Percentiles rank a stretch among this genome's conserved stretches.
Evolutionary conservation across 345 rosid genomes (phyloP).

Genomic region (Passiflora organensis): DNA sequence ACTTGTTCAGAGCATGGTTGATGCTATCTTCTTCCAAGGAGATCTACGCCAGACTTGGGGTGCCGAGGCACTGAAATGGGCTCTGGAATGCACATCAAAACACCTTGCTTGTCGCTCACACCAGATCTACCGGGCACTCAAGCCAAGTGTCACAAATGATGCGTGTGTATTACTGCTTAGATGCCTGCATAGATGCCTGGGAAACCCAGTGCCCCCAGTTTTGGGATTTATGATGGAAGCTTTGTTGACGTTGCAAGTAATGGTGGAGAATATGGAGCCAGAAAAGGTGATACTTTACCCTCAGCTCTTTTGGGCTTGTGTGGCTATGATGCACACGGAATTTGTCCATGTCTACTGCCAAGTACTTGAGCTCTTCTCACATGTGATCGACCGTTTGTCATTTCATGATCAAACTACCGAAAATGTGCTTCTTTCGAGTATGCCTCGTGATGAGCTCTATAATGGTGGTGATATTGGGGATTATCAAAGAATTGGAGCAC

Average conservation of each 20-base stretch:
- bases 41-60: constrained; percentile 99
- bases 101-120: constrained; percentile 99
- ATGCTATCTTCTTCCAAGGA: constrained; percentile 99
- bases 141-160: constrained; percentile 89
- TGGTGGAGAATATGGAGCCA: constrained; percentile 99
- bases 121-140: constrained; percentile 94
- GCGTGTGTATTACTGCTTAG: constrained; percentile 91
- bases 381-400: constrained; percentile 79
- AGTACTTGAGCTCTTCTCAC: constrained; percentile 93
- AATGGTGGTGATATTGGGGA: constrained; percentile 44
- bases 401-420: constrained; percentile 91
- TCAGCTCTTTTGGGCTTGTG: constrained; percentile 98
- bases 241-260: constrained; percentile 85
- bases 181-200: constrained; percentile 93
- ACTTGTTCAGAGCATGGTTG: constrained; percentile 98
- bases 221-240: constrained; percentile 96
- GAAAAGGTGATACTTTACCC: constrained; percentile 97
- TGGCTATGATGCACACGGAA: constrained; percentile 99
- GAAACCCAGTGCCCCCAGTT: constrained; percentile 92
- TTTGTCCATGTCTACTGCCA: constrained; percentile 96
- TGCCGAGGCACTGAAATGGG: constrained; percentile 96
- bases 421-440: constrained; percentile 93
- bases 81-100: constrained; percentile 99
- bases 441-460: constrained; percentile 88
- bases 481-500: constrained; percentile 61